Evolutionary conservation across 441 rosid genomes (phyloP), one percentile per base, ranked within the genome.

Genomic region (Geranium incanum): DNA sequence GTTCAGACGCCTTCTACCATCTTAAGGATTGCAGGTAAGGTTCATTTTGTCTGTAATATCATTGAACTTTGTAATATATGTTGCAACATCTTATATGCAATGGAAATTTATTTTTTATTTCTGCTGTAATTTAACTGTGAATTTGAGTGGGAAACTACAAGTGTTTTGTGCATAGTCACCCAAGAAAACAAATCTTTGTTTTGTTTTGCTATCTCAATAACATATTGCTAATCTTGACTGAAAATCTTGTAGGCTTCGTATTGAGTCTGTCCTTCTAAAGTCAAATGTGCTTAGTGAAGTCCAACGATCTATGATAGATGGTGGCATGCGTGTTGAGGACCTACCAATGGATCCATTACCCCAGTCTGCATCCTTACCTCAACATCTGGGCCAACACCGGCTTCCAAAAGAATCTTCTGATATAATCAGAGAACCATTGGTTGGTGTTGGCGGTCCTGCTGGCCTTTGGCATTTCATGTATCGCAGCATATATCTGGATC

Each of bases 401-500:
- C 76, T 60, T 59, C 72, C 77, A 16, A 79, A 85, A 41, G 81
- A 86, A 75, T 82, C 83, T 79, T 84, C 83, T 45, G 87, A 87
- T 65, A 76, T 79, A 78, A 63, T 78, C 68, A 79, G 77, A 64
- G 92, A 90, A 69, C 77, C 87, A 18, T 76, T 78, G 78, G 79
- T 78, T 71, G 95, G 97, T 69, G 81, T 84, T 11, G 98, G 99
- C 73, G 98, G 97, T 69, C 95, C 93, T 55, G 89, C 88, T 70
- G 99, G 98, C 78, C 86, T 95, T 59, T 92, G 97, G 98, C 96
- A 95, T 86, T 95, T 95, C 84, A 88, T 95, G 39, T 95, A 95
- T 71, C 97, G 95, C 68, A 95, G 99, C 75, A 85, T 92, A 77
- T 89, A 84, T 82, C 85, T 95, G 78, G 98, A 95, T 81, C 99